Evolutionary conservation across 208 protist genomes (phyloP).

Genomic region (Leishmania major): DNA sequence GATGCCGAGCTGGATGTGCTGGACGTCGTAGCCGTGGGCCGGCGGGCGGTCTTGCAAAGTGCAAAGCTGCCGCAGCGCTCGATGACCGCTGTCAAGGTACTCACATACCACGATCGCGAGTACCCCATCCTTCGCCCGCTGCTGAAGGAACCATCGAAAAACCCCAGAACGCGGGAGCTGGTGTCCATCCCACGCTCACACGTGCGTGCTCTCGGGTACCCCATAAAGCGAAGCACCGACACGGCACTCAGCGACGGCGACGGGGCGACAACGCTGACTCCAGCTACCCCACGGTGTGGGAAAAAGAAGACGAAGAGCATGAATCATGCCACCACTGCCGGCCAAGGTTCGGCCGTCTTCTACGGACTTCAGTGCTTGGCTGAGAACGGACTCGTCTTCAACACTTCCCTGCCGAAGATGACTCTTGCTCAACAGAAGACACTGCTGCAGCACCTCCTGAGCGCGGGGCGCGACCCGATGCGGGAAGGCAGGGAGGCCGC

Average conservation of each 20-base stretch:
- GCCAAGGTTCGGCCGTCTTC: slow-evolving; percentile 42
- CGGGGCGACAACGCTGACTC: not conserved
- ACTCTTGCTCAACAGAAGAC: slow-evolving; percentile 51
- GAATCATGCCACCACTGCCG: not conserved
- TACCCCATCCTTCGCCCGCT: slow-evolving; percentile 79
- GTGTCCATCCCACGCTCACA: slow-evolving; percentile 44
- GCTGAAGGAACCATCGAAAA: slow-evolving; percentile 74
- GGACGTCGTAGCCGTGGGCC: slow-evolving; percentile 17
- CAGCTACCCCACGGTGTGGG: not conserved
- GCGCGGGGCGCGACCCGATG: slow-evolving; percentile 19
- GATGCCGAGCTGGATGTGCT: slow-evolving; percentile 15
- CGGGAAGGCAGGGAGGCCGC: not conserved
- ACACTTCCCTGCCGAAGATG: slow-evolving; percentile 76
- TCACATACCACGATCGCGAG: slow-evolving; percentile 77
- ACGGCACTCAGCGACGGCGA: not conserved
- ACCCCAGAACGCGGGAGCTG: slow-evolving; percentile 63
- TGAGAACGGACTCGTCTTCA: slow-evolving; percentile 79
- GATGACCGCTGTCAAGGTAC: slow-evolving; percentile 75
- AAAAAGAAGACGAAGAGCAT: slow-evolving; percentile 10
- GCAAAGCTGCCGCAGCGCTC: slow-evolving; percentile 44
- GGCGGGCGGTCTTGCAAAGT: slow-evolving; percentile 35
- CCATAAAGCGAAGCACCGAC: slow-evolving; percentile 31
- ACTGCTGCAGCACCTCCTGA: slow-evolving; percentile 70
- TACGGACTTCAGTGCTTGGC: slow-evolving; percentile 86
- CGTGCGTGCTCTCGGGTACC: slow-evolving; percentile 27